Base-by-base conservation (phyloP, 2,329 filamentous ascomycete genomes). In the Elsinoe fawcettii region DNA sequence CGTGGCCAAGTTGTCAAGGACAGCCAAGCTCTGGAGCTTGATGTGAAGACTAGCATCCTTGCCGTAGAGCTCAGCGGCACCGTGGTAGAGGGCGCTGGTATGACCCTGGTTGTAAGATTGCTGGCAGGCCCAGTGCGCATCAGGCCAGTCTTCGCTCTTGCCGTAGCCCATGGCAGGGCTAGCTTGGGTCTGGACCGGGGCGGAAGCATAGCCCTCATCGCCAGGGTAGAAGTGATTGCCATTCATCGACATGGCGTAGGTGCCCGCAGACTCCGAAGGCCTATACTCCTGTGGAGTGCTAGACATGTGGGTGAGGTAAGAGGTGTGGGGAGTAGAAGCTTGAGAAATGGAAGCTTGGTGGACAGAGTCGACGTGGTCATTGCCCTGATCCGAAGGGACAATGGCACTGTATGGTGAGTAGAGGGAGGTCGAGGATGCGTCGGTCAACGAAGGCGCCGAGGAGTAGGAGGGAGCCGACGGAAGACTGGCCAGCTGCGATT, bases 1-100 rank as follows among this genome's bases (percentile, higher is more conserved):
- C 1, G 75, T 78, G 3, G 81, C 80, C 65, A 84, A 65, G 60
- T 82, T 84, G 60, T 85, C 81, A 20, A 85, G 69, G 30, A 84
- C 80, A 8, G 81, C 77, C 30, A 85, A 66, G 66, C 80, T 83
- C 61, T 84, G 77, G 18, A 82, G 76, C 64, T 80, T 80, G 60
- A 83, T 65, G 56, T 73, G 72, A 66, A 72, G 70, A 58, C 67
- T 75, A 5, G 70, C 71, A 60, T 71, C 71, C 43, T 76, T 73
- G 51, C 64, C 66, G 43, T 67, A 67, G 56, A 66, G 44, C 25
- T 43, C 46, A n/a, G 56, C 44, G 8, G 46, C 22, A 14, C 46
- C 56, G 12, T 58, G 56, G 18, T 41, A 55, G 22, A 55, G 34
- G 23, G 2, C 27, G n/a, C 9, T 34, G 8, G 36, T 3, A 27